Percentiles rank a stretch among this genome's conserved stretches.
phyloP scores from a whole-genome alignment of 345 rosid genomes.

The Trapa bicornis region DNA sequence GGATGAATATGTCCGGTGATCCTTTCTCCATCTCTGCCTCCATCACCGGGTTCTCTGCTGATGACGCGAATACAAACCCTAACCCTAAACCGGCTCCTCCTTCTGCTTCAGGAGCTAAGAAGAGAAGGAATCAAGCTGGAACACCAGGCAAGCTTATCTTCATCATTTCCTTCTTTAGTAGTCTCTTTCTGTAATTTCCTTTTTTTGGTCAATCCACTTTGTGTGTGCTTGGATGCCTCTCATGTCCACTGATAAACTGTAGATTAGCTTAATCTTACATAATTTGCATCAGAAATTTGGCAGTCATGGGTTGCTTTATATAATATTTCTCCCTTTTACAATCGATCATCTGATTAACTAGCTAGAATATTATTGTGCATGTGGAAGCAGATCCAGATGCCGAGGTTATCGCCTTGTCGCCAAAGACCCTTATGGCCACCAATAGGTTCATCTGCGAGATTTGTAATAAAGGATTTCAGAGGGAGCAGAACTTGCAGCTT shows the following conservation, averaged over 20 bases:
- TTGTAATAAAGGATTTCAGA: constrained; percentile 44
- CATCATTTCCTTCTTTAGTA: neutral
- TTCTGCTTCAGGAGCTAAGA: constrained; percentile 17
- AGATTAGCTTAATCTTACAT: neutral
- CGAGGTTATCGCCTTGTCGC: constrained; percentile 40
- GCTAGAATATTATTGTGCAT: constrained; percentile 6
- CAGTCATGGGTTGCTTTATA: neutral
- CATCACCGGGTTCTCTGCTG: constrained; percentile 17
- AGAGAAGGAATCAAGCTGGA: constrained; percentile 59
- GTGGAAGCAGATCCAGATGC: constrained; percentile 35
- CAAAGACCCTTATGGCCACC: constrained; percentile 40
- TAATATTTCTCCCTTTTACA: neutral
- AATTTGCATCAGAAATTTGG: neutral
- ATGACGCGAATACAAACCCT: constrained; percentile 46
- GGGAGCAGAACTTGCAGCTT: constrained; percentile 48
- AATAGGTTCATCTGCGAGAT: constrained; percentile 40
- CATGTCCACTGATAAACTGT: neutral
- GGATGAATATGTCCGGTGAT: constrained; percentile 55
- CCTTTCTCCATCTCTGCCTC: constrained; percentile 33
- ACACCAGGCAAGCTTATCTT: constrained; percentile 45
- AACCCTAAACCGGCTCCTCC: constrained; percentile 18
- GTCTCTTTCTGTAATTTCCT: neutral
- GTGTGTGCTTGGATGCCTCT: neutral
- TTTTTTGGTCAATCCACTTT: neutral
- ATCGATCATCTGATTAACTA: neutral